These are phyloP conservation scores for Jatropha curcas DNA, from an alignment of 345 rosid genomes.

Conservation along the genomic window DNA sequence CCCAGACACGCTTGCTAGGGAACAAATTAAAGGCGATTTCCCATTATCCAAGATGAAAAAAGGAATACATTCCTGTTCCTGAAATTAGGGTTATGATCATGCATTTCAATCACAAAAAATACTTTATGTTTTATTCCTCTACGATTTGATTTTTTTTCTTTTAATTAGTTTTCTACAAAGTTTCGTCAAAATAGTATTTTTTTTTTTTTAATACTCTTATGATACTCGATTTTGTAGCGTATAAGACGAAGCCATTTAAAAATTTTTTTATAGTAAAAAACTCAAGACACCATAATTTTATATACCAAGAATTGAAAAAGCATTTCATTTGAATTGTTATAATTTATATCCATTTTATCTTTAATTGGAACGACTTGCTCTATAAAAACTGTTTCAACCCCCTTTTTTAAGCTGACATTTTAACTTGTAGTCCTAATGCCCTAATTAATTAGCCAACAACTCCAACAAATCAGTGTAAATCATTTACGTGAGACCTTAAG, in stretches of 20 bases:
- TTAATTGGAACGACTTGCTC: neutral
- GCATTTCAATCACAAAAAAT: too few species aligned
- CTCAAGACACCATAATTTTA: too few species aligned
- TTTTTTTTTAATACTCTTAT: too few species aligned
- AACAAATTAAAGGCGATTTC: constrained; percentile 13
- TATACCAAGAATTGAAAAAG: too few species aligned
- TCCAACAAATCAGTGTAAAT: constrained; percentile 34
- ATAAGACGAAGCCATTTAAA: too few species aligned
- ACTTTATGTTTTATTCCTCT: too few species aligned
- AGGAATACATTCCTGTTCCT: constrained; percentile 3
- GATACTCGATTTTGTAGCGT: too few species aligned
- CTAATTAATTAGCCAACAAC: constrained; percentile 36
- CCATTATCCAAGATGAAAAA: constrained; percentile 19
- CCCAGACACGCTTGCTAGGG: constrained; percentile 18
- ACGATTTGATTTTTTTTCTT: too few species aligned
- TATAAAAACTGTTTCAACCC: neutral
- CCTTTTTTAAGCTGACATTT: neutral
- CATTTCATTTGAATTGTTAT: neutral
- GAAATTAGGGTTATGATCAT: neutral
- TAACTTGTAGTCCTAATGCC: neutral
- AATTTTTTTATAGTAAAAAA: too few species aligned
- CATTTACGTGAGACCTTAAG: constrained; percentile 19
- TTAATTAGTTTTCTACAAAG: too few species aligned
- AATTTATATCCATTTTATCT: too few species aligned
- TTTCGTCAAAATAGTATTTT: too few species aligned